Conservation (phyloP, 345 rosid genomes). For the Arabidopsis arenosa region DNA sequence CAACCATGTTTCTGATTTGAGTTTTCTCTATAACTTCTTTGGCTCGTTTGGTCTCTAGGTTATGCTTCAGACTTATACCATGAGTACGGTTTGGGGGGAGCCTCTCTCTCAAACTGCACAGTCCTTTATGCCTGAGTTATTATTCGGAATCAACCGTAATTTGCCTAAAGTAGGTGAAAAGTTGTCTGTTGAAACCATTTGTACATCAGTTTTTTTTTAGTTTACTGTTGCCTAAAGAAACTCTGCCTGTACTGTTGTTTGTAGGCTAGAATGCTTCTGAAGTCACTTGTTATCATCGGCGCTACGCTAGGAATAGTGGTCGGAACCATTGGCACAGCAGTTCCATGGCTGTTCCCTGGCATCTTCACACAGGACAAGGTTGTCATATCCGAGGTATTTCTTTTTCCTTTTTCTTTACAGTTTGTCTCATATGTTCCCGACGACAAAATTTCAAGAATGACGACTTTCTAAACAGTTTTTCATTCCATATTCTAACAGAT, state of each 20-base stretch:
- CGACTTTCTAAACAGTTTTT: constrained; percentile 16
- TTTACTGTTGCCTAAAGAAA: constrained; percentile 19
- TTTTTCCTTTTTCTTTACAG: constrained; percentile 9
- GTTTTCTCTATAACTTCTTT: constrained; percentile 12
- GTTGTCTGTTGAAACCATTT: neutral
- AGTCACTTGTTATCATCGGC: constrained; percentile 76
- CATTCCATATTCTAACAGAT: constrained; percentile 57
- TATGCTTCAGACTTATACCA: constrained; percentile 69
- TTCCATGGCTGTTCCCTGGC: constrained; percentile 75
- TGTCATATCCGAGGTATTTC: constrained; percentile 66
- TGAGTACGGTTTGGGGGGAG: constrained; percentile 80
- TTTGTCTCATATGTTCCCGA: constrained; percentile 17
- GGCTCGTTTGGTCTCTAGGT: constrained; percentile 51
- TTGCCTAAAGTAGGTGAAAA: constrained; percentile 58
- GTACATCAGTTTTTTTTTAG: neutral
- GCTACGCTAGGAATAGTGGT: constrained; percentile 63
- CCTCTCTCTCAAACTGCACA: constrained; percentile 97
- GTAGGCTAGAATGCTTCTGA: constrained; percentile 80
- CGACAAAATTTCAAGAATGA: constrained; percentile 1
- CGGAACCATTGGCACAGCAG: constrained; percentile 62
- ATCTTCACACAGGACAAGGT: constrained; percentile 69
- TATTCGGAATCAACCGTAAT: constrained; percentile 68
- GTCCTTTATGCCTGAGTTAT: constrained; percentile 89
- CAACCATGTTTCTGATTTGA: constrained; percentile 23
- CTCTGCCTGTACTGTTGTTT: constrained; percentile 17